Evolutionary conservation across 331 rosid genomes (phyloP), one percentile per base, ranked within the genome.

Genomic region (Quercus lobata): DNA sequence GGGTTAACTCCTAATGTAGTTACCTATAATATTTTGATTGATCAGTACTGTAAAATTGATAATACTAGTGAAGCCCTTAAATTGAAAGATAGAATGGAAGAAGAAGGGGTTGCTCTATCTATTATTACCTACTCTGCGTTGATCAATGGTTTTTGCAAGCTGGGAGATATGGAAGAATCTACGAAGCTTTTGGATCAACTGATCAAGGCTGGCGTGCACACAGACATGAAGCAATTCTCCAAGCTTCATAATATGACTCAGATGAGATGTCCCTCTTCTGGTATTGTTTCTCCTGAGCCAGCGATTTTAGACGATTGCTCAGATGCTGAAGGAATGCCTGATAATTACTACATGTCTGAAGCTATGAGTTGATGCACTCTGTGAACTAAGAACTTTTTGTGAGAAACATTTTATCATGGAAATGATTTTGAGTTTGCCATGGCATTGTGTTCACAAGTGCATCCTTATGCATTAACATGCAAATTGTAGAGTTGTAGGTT

Each of bases 1-100:
- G 95, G 93, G 57, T 84, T 92, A 80, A 83, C 86, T 87, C 92
- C 98, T 57, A 88, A 89, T 79, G 88, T 52, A 22, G 86, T 92
- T 60, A 90, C 97, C 55, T 92, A 91, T 78, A 92, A 94, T 70
- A 88, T 85, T 68, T 80, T 94, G 83, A 87, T 91, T 55, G 82
- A 84, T 75, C 97, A 88, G 58, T 91, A 85, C 82, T 54, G 84
- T 72, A 87, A 71, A 68, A 79, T 78, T 78, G 97, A 97, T 49
- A 89, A 90, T 83, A 79, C 85, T 54, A 54, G 18, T 83, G 91
- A 89, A 85, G 97, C 92, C 75, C 80, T 89, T 27, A 85, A 86
- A 78, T 72, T 88, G 84, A 91, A 88, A 80, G 90, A 91, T 37
- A 86, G 79, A 87, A 94, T 94, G 95, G 75, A 53, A 54, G 89